These are phyloP conservation scores for Paramecium pentaurelia DNA, from an alignment of 73 alveolate species.

Conservation along the genomic window DNA sequence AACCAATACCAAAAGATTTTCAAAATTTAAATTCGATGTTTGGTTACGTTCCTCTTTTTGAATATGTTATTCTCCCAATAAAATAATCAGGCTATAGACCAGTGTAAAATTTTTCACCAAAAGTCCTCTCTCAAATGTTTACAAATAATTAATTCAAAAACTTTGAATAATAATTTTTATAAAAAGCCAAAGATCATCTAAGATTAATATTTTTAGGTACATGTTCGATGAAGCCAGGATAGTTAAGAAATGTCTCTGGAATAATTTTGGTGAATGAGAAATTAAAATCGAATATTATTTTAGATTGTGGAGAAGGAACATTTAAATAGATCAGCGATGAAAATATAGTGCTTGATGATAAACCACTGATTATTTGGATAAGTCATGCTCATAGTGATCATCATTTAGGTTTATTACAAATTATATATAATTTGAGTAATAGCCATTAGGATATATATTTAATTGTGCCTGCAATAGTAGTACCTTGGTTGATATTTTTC, in stretches of 20 bases:
- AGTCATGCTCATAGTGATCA: slow-evolving; percentile 99
- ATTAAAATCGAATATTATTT: slow-evolving; percentile 31
- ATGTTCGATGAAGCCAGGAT: slow-evolving; percentile 59
- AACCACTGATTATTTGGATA: slow-evolving; percentile 66
- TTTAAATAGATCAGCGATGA: slow-evolving; percentile 19
- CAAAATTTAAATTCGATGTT: not conserved
- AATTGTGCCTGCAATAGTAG: slow-evolving; percentile 85
- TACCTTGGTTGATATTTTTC: slow-evolving; percentile 74
- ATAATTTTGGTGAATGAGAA: slow-evolving; percentile 13
- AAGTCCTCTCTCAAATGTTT: not conserved
- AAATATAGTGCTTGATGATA: not conserved
- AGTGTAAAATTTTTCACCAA: not conserved
- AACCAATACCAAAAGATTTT: not conserved
- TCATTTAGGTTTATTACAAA: slow-evolving; percentile 84
- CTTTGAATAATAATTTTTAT: not conserved
- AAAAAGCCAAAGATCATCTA: not conserved
- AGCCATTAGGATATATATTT: slow-evolving; percentile 67
- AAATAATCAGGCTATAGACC: not conserved
- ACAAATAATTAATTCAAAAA: not conserved
- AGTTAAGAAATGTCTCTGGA: slow-evolving; percentile 57
- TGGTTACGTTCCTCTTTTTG: not conserved
- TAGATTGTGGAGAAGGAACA: slow-evolving; percentile 66
- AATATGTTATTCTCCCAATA: not conserved
- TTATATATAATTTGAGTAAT: slow-evolving; percentile 77
- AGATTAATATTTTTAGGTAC: slow-evolving; percentile 55